These are phyloP conservation scores for Entomortierella chlamydospora DNA, from an alignment of 192 early-diverging fungal genomes.

Conservation along the genomic window DNA sequence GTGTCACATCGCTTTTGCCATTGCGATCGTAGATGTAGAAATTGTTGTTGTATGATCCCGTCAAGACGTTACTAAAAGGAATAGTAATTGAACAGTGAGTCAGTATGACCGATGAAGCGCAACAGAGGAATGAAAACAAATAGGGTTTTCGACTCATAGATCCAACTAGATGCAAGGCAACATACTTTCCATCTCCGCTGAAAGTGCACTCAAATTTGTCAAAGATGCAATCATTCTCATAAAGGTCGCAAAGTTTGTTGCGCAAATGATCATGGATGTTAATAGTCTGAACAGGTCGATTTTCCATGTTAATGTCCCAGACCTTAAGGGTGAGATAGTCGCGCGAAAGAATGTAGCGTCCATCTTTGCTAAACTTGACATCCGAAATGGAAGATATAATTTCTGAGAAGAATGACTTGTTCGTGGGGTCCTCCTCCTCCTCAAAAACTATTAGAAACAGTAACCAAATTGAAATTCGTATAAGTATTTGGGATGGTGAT, in stretches of 20 bases:
- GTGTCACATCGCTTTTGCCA: constrained; percentile 82
- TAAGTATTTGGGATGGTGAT: no score
- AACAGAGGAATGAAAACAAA: no score
- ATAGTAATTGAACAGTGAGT: not conserved
- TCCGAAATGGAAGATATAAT: constrained; percentile 99
- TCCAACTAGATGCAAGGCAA: no score
- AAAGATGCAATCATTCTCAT: constrained; percentile 99
- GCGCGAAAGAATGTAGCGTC: constrained; percentile 95
- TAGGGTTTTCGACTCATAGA: no score
- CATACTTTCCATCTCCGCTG: constrained; percentile 93
- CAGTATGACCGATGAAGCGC: not conserved
- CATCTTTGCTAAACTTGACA: constrained; percentile 96
- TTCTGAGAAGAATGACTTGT: constrained; percentile 99
- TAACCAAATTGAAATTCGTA: no score
- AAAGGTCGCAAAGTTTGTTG: constrained; percentile 97
- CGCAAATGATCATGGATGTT: constrained; percentile 96
- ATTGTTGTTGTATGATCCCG: constrained; percentile 99
- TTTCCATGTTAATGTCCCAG: constrained; percentile 99
- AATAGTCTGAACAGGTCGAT: constrained; percentile 92
- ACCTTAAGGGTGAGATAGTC: constrained; percentile 98
- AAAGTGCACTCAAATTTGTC: constrained; percentile 99
- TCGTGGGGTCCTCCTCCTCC: constrained; percentile 92
- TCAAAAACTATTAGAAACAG: constrained; percentile 78
- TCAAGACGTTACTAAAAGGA: constrained; percentile 76
- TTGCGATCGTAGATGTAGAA: constrained; percentile 95